These are phyloP conservation scores for Actinomucor elegans DNA, from an alignment of 371 early-diverging fungal genomes.

Conservation along the genomic window DNA sequence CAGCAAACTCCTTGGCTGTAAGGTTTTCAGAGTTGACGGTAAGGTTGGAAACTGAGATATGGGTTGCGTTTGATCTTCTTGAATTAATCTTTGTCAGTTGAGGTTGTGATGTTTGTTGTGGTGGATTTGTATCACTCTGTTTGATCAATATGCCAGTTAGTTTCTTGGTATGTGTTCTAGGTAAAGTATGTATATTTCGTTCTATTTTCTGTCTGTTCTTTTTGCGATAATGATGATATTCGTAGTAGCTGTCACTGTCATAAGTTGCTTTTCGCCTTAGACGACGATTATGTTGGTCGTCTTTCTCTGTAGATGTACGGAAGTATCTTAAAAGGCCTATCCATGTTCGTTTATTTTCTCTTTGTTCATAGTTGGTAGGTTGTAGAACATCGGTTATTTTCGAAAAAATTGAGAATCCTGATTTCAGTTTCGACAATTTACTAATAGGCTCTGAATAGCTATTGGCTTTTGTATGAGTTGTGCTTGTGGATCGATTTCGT, in stretches of 20 bases:
- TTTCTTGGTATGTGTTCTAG: not conserved
- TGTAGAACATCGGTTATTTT: conserved; percentile 12
- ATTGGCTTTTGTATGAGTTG: conserved; percentile 8
- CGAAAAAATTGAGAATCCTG: conserved; percentile 18
- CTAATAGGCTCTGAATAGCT: conserved; percentile 7
- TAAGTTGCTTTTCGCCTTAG: conserved; percentile 5
- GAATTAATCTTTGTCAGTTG: not conserved
- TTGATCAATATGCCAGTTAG: conserved; percentile 14
- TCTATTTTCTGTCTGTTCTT: conserved; percentile 3
- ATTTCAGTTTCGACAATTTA: conserved; percentile 28
- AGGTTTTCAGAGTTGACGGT: conserved; percentile 49
- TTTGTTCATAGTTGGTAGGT: not conserved
- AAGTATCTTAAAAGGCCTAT: conserved; percentile 15
- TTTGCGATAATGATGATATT: conserved; percentile 8
- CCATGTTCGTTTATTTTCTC: conserved; percentile 1
- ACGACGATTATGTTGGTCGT: not conserved
- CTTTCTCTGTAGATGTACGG: conserved; percentile 9
- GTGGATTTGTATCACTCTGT: not conserved
- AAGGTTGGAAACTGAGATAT: conserved; percentile 37
- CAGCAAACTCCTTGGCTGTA: conserved; percentile 51
- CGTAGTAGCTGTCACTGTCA: conserved; percentile 11
- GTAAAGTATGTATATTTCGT: conserved; percentile 9
- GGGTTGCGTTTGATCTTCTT: conserved; percentile 25
- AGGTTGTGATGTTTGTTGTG: not conserved
- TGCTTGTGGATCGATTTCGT: conserved; percentile 24